Evolutionary conservation across 306 rosid species (phyloP).

Genomic region (Lathyrus oleraceus): DNA sequence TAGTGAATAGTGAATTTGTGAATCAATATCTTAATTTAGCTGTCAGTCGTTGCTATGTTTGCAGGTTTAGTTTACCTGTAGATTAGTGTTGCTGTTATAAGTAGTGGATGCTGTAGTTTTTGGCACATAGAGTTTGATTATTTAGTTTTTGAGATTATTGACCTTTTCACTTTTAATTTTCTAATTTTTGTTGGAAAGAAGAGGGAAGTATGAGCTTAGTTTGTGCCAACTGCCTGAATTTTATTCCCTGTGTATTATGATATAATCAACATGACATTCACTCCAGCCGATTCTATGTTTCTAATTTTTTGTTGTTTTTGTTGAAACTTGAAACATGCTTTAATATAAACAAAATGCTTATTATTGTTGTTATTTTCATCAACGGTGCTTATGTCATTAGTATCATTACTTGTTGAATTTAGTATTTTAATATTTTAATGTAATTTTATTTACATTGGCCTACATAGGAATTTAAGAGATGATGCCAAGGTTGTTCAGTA

Average conservation of each 20-base stretch:
- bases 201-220: conserved; percentile 3
- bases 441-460: conserved; percentile 20
- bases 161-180: neutral
- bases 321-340: neutral
- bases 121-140: conserved; percentile 14
- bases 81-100: conserved; percentile 16
- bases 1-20: neutral
- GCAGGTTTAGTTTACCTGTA: conserved; percentile 18
- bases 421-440: conserved; percentile 25
- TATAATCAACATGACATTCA: neutral
- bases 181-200: neutral
- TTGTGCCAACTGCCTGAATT: neutral
- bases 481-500: conserved; percentile 47
- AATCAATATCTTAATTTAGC: neutral
- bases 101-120: conserved; percentile 20
- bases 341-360: neutral
- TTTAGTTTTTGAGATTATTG: neutral
- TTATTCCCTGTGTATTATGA: conserved; percentile 10
- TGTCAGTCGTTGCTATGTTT: conserved; percentile 1
- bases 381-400: conserved; percentile 15
- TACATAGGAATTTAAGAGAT: conserved; percentile 80
- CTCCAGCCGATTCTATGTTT: neutral
- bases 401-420: conserved; percentile 8
- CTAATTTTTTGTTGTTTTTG: conserved; percentile 4
- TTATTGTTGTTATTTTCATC: neutral